A percentile compares a stretch with the other conserved stretches of the same genome.
These are phyloP conservation scores for Conoideocrella luteorostrata DNA, from an alignment of 2,329 filamentous ascomycete genomes.

Conservation along the genomic window DNA sequence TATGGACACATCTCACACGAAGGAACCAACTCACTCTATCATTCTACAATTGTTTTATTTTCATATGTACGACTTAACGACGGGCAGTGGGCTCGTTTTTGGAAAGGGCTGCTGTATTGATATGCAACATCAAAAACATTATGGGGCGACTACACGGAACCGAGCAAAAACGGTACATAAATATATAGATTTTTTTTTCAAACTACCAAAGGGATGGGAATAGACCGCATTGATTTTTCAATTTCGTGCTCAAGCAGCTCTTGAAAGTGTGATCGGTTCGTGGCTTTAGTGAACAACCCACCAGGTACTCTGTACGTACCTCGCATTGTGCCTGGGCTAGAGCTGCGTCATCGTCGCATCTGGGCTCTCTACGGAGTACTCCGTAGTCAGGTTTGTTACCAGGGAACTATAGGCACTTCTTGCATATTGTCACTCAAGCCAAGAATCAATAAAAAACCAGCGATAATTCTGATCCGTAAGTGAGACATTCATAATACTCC, in stretches of 20 bases:
- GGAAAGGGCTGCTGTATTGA: constrained; percentile 6
- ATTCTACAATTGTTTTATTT: constrained; percentile 21
- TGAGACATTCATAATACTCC: too few species aligned
- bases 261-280: too few species aligned
- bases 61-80: constrained; percentile 14
- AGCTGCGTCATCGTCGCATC: constrained; percentile 9
- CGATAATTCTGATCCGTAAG: too few species aligned
- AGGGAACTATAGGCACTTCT: too few species aligned
- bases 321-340: too few species aligned
- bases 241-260: background rate
- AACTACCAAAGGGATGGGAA: constrained; percentile 1
- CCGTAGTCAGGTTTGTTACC: background rate
- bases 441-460: too few species aligned
- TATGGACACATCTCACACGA: background rate
- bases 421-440: too few species aligned
- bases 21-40: background rate
- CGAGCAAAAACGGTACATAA: background rate
- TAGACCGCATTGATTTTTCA: constrained; percentile 6
- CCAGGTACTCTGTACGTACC: too few species aligned
- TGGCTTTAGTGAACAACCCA: too few species aligned
- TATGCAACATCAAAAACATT: constrained; percentile 2
- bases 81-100: background rate
- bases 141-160: background rate
- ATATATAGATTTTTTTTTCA: constrained; percentile 6
- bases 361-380: background rate